phyloP scores from a whole-genome alignment of 768 basidiomycete genomes.

The Cystoderma amianthinum region DNA sequence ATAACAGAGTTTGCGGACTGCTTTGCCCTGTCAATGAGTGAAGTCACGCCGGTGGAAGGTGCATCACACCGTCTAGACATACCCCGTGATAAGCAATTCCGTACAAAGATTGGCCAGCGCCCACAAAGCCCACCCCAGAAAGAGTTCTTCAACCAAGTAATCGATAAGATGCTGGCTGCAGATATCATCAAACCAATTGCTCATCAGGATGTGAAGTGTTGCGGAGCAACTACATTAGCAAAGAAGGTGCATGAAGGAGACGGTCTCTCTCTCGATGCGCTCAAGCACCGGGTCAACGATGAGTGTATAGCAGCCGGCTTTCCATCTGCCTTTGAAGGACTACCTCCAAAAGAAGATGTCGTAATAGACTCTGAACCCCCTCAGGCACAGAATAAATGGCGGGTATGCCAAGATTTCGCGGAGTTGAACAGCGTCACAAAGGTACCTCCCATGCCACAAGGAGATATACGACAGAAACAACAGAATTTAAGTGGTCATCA shows the following conservation, averaged over 20 bases:
- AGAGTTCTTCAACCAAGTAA: constrained; percentile 17
- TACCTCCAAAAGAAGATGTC: constrained; percentile 13
- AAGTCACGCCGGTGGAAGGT: constrained; percentile 24
- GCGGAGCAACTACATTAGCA: constrained; percentile 23
- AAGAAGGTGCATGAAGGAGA: constrained; percentile 24
- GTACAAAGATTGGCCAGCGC: constrained; percentile 21
- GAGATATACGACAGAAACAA: constrained; percentile 33
- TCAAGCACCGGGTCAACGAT: constrained; percentile 24
- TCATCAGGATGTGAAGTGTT: constrained; percentile 24
- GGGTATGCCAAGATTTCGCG: constrained; percentile 28
- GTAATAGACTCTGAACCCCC: neutral
- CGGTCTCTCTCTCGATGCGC: constrained; percentile 23
- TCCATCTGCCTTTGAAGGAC: constrained; percentile 10
- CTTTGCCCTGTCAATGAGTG: constrained; percentile 29
- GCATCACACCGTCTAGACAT: constrained; percentile 26
- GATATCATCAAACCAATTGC: constrained; percentile 22
- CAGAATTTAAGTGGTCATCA: constrained; percentile 23
- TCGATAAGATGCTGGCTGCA: constrained; percentile 25
- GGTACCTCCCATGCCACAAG: constrained; percentile 23
- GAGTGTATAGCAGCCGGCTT: constrained; percentile 18
- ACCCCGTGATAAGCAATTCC: constrained; percentile 16
- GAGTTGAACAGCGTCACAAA: constrained; percentile 22
- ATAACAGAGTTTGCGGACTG: constrained; percentile 25
- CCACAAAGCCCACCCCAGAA: constrained; percentile 22
- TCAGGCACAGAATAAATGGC: constrained; percentile 17